Evolutionary conservation across 345 rosid species (phyloP).

Genomic region (Lepidium africanum): DNA sequence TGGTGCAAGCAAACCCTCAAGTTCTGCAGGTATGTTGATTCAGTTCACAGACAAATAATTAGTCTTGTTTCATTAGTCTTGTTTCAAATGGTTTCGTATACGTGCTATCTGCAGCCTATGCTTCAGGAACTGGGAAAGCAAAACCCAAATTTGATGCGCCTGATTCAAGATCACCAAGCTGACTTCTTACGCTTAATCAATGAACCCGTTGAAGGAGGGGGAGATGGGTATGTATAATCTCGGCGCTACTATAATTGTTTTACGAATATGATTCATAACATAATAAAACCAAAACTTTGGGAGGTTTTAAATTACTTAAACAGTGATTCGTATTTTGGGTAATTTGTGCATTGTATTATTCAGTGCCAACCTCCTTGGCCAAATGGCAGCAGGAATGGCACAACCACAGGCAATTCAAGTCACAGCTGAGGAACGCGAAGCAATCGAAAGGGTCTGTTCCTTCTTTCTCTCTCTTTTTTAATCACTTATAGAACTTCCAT

Average conservation of each 20-base stretch:
- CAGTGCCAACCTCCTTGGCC: constrained; percentile 56
- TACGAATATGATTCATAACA: neutral
- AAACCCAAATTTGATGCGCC: constrained; percentile 74
- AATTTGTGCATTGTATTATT: neutral
- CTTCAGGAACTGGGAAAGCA: constrained; percentile 90
- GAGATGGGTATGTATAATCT: constrained; percentile 56
- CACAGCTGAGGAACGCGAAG: constrained; percentile 84
- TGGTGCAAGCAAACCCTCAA: constrained; percentile 86
- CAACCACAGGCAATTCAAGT: constrained; percentile 66
- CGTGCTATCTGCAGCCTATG: constrained; percentile 57
- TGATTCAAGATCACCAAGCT: constrained; percentile 83
- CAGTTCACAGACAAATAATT: neutral
- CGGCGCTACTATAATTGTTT: neutral
- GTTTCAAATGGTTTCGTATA: neutral
- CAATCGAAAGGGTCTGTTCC: constrained; percentile 68
- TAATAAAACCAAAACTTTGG: neutral
- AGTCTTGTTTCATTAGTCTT: neutral
- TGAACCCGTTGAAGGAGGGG: constrained; percentile 75
- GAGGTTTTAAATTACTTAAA: neutral
- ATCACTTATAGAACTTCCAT: neutral
- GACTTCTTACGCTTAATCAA: constrained; percentile 82
- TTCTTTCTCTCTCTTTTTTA: neutral
- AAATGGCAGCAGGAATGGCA: constrained; percentile 65
- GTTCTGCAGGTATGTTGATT: constrained; percentile 51
- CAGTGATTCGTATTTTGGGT: neutral